Evolutionary conservation across 345 rosid genomes (phyloP).

Genomic region (Eucalyptus leucophloia): DNA sequence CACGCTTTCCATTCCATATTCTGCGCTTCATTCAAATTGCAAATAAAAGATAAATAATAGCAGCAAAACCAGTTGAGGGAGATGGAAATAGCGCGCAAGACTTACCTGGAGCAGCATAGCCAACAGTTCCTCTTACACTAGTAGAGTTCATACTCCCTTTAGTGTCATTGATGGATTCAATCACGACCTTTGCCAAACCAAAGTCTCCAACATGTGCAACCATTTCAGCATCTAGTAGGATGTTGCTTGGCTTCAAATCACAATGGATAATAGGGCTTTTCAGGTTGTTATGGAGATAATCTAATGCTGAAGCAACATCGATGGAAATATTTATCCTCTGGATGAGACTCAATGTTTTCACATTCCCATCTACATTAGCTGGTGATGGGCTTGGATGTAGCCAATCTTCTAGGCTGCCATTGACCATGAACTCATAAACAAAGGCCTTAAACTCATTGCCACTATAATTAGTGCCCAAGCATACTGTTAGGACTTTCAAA

Average conservation of each 20-base stretch:
- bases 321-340: neutral
- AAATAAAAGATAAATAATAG: neutral
- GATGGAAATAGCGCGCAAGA: neutral
- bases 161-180: neutral
- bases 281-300: neutral
- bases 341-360: neutral
- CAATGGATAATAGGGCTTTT: conserved; percentile 1
- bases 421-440: neutral
- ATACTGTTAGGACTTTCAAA: neutral
- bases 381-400: neutral
- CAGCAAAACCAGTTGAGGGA: neutral
- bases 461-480: neutral
- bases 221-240: neutral
- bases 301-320: neutral
- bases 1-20: conserved; percentile 14
- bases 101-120: neutral
- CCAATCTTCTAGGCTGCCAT: neutral
- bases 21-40: neutral
- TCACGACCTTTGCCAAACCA: neutral
- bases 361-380: too few species aligned
- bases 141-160: neutral
- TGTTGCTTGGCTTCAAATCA: neutral
- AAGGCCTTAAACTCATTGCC: neutral
- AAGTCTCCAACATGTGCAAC: neutral
- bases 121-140: neutral